Evolutionary conservation across 2,329 filamentous ascomycete genomes (phyloP).

Genomic region (Xylaria sp.): DNA sequence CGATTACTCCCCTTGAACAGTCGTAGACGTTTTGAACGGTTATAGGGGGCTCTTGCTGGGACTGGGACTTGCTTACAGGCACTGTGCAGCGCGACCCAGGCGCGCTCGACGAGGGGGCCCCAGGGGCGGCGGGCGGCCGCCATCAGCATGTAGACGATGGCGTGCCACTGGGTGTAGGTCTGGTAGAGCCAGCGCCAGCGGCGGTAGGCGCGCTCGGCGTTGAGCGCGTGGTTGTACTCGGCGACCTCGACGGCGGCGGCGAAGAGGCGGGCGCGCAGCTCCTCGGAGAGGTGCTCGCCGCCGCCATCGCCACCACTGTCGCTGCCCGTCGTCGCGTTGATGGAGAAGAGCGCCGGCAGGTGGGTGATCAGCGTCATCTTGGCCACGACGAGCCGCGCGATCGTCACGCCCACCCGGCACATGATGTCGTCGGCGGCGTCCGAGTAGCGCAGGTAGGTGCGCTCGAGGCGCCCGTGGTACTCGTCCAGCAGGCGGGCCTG

Average conservation of each 20-base stretch:
- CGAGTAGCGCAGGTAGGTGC: constrained; percentile 46
- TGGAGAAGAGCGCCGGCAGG: constrained; percentile 69
- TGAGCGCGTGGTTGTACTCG: constrained; percentile 69
- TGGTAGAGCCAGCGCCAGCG: constrained; percentile 54
- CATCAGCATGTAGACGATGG: constrained; percentile 52
- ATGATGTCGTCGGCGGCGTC: constrained; percentile 36
- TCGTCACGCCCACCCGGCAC: constrained; percentile 52
- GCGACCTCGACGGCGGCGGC: constrained; percentile 74
- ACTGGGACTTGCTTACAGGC: too few species aligned
- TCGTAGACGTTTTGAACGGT: too few species aligned
- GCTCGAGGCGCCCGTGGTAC: constrained; percentile 40
- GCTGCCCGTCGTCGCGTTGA: too few species aligned
- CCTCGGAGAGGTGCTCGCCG: constrained; percentile 59
- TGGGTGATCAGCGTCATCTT: constrained; percentile 80
- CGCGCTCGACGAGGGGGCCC: constrained; percentile 32
- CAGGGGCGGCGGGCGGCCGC: constrained; percentile 42
- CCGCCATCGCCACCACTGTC: too few species aligned
- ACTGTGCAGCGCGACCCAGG: constrained; percentile 35
- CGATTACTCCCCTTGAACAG: too few species aligned
- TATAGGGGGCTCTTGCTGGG: too few species aligned
- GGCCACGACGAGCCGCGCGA: constrained; percentile 71
- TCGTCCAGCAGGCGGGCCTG: constrained; percentile 37
- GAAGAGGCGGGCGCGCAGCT: constrained; percentile 70
- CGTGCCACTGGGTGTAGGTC: constrained; percentile 56
- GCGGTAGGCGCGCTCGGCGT: constrained; percentile 56